Evolutionary conservation across 441 rosid species (phyloP).

Genomic region (Pelargonium myrrhifolium): DNA sequence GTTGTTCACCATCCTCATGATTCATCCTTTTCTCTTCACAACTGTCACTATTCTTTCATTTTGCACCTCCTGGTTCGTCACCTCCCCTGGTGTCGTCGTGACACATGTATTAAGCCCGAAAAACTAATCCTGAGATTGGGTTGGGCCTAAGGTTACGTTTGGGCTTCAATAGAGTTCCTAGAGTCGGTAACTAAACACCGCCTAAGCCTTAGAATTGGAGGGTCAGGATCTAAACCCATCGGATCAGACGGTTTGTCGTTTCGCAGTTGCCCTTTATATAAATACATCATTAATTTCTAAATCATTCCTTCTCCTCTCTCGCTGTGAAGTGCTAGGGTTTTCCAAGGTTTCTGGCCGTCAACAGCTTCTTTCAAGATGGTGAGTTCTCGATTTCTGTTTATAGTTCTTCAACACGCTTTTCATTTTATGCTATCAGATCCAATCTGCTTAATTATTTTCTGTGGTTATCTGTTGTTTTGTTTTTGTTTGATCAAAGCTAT

Average conservation of each 20-base stretch:
- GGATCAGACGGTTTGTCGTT: slow-evolving; percentile 14
- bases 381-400: background rate
- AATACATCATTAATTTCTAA: background rate
- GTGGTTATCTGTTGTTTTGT: background rate
- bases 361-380: background rate
- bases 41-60: too few relatives aligned
- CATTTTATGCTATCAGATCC: background rate
- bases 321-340: slow-evolving; percentile 5
- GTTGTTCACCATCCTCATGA: too few relatives aligned
- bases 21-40: too few relatives aligned
- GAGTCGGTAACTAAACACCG: too few relatives aligned
- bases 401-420: background rate
- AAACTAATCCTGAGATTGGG: too few relatives aligned
- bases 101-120: too few relatives aligned
- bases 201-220: too few relatives aligned
- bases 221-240: slow-evolving; percentile 20
- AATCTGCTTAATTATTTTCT: background rate
- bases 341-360: background rate
- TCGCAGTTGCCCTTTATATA: background rate
- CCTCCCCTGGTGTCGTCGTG: too few relatives aligned
- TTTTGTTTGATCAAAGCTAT: background rate
- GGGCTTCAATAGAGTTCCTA: too few relatives aligned
- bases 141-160: too few relatives aligned
- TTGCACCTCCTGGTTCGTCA: too few relatives aligned
- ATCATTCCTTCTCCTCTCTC: background rate